Base-by-base conservation (phyloP, 176 grass and related monocot genomes). In the Neostapfia colusana region DNA sequence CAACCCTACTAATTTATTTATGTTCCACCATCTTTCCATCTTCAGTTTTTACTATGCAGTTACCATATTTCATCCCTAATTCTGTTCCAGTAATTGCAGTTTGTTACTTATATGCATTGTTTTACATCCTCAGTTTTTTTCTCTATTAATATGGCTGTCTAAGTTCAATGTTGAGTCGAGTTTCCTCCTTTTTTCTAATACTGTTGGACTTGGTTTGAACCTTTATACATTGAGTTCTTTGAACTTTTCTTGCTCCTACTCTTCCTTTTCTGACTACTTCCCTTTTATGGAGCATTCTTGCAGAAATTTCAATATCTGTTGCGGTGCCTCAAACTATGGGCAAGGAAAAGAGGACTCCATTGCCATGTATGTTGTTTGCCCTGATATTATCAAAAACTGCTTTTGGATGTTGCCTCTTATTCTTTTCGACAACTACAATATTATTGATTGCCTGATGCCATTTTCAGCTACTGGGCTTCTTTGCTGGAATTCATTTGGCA, bases 251-350 rank as follows among this genome's bases (percentile, higher is more conserved):
- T 31, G 15, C 38, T 67, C 35, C 58, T 20, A 45, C 26, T 21
- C 40, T 28, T 69, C 65, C 55, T 57, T 64, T 58, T 62, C 58
- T 77, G 27, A 65, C 40, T n/a, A 71, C 46, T 11, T 56, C 40
- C 63, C 16, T 76, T 63, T 86, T 78, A 15, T 80, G 46, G 38
- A 23, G 16, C 63, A 66, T 65, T 44, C 24, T 35, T 82, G 50
- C 87, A 93, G 90, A 93, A 67, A 26, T 93, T 93, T 64, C 90
- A 93, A 72, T 63, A 64, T 74, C 42, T 89, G 74, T 68, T 93
- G 74, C 84, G 87, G 18, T 89, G 90, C 65, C 77, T 93, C 71
- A 93, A 93, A 81, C 84, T 93, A 66, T 89, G 87, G 90, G 90
- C 90, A 28, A 87, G 67, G 84, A 86, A 67, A 73, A 83, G 90